These are phyloP conservation scores for Saccharomycopsis phalli DNA, from an alignment of 1,139 yeast species.

Conservation along the genomic window DNA sequence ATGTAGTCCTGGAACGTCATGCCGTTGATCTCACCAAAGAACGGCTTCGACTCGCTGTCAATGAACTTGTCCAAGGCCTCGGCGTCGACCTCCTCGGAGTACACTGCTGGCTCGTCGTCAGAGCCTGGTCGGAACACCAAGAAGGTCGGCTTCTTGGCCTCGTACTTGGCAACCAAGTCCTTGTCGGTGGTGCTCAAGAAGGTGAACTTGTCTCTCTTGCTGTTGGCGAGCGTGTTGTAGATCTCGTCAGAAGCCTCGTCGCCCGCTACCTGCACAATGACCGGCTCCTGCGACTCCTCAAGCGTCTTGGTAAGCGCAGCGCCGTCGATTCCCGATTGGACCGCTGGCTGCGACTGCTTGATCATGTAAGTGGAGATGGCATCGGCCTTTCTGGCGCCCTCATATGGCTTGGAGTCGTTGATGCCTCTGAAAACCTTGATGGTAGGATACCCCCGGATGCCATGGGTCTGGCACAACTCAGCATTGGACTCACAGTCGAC, in stretches of 20 bases:
- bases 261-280: conserved; percentile 42
- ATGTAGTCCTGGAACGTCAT: conserved; percentile 71
- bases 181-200: conserved; percentile 51
- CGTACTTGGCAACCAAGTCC: conserved; percentile 38
- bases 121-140: conserved; percentile 41
- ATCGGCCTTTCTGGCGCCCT: conserved; percentile 76
- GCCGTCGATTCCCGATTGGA: conserved; percentile 41
- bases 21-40: conserved; percentile 85
- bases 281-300: conserved; percentile 41
- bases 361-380: conserved; percentile 74
- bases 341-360: conserved; percentile 78
- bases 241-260: conserved; percentile 34
- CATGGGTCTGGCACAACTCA: conserved; percentile 67
- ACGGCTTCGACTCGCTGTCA: conserved; percentile 66
- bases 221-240: conserved; percentile 45
- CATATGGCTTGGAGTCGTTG: conserved; percentile 43
- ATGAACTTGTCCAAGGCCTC: conserved; percentile 44
- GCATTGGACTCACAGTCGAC: conserved; percentile 87
- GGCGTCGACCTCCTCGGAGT: conserved; percentile 31
- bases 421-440: conserved; percentile 73
- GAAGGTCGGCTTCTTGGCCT: conserved; percentile 37
- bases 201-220: conserved; percentile 50
- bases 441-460: conserved; percentile 87
- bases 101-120: conserved; percentile 36
- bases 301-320: conserved; percentile 44